Evolutionary conservation across 2,329 filamentous ascomycete genomes (phyloP), one percentile per base, ranked within the genome.

Genomic region (Neonectria coccinea): DNA sequence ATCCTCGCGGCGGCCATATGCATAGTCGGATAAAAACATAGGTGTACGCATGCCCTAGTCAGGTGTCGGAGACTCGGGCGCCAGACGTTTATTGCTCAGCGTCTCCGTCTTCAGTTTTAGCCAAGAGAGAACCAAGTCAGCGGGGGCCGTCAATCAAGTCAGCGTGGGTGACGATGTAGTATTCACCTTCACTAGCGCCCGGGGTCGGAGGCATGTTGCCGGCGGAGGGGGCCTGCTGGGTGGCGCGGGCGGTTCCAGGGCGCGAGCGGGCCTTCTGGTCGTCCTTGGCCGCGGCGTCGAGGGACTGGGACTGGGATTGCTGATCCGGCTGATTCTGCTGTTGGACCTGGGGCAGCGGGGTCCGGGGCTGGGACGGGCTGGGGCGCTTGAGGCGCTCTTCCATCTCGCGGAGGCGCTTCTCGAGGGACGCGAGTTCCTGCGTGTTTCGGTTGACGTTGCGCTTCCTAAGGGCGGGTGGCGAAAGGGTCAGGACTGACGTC

Each of bases 371-470:
- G 68, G 68, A 44, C 70, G 68, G 57, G 68, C 62, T 65, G 39
- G 69, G 78, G 65, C 72, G 74, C 71, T 82, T 87, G 57, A 98
- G 86, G 48, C 91, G 91, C 71, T 91, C 86, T 80, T 97, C 94
- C 80, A 96, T 93, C 74, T 94, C 93, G 72, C 89, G 91, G 73
- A 98, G 88, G 72, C 90, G 90, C 56, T 89, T 89, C 81, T 97
- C 93, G 74, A 98, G 90, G 61, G 90, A 89, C 79, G 97, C 91
- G 70, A 98, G 90, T 80, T 97, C 93, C 67, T 89, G 88, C 59
- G 88, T 88, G 77, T 93, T 92, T 56, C 86, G 88, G 68, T 86
- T 87, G 76, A 98, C 90, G 65, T 88, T 87, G 76, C 93, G 89
- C 81, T 96, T 96, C 80, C 94, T 97, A 78, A 33, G 11, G 6